Evolutionary conservation across 306 rosid species (phyloP), one percentile per base, ranked within the genome.

Genomic region (Sesbania bispinosa): DNA sequence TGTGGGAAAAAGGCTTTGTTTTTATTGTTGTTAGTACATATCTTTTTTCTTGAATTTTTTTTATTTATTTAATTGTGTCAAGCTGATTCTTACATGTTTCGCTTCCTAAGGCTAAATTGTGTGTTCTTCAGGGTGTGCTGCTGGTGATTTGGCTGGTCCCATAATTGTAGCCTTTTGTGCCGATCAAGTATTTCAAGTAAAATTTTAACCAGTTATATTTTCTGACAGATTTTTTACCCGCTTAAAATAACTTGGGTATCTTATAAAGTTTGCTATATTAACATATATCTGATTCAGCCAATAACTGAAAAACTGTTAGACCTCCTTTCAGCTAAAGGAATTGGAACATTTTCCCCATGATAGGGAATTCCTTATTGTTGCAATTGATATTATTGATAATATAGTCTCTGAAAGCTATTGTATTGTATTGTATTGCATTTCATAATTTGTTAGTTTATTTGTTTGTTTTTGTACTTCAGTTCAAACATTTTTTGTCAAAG

Each of bases 101-200:
- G 3, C 33, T 15, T n/a, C 30, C 19, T 4, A 19, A 43, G 41
- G 6, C 53, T 69, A 18, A 23, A 20, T 55, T 3, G 35, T 15
- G 8, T 52, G 53, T 24, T 54, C 11, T 9, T 75, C 93, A 93
- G 98, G 98, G 33, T 87, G 97, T 71, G 82, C 85, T 33, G 79
- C 72, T 19, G 97, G 98, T 48, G 98, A 93, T 81, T 76, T 90
- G 81, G 91, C 85, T 10, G 97, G 98, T 53, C 98, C 97, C 15
- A 9, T 88, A 41, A 71, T 93, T 15, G 85, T 90, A 29, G 79
- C 90, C 41, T 38, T 62, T 71, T 87, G 76, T 24, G 46, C 79
- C 0, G 90, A 81, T 77, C 77, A 70, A 73, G 42, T 62, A 57
- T 81, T 82, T 62, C 81, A 64, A 14, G 35, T 77, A 47, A 79